Evolutionary conservation across 495 filamentous ascomycete genomes (phyloP).

Genomic region (Xylaria curta): DNA sequence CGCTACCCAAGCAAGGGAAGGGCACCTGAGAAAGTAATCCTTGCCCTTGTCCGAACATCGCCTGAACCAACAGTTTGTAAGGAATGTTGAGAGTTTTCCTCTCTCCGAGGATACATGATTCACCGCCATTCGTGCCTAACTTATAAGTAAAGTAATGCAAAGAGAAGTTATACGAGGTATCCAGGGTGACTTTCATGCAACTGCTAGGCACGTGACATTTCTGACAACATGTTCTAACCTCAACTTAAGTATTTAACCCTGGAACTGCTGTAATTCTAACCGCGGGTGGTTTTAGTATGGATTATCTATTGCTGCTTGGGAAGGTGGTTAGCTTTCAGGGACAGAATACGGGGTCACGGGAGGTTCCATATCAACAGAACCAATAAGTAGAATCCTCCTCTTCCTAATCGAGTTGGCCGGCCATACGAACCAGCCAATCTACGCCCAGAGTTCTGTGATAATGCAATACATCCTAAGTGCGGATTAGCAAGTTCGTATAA

Average conservation of each 20-base stretch:
- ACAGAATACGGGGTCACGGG: not conserved
- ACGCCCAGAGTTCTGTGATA: too few species aligned
- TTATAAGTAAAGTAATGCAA: not conserved
- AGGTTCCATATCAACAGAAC: not conserved
- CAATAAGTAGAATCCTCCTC: not conserved
- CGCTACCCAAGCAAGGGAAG: not conserved
- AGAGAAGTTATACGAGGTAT: not conserved
- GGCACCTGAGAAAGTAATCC: not conserved
- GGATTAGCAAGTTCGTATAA: too few species aligned
- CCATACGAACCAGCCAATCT: too few species aligned
- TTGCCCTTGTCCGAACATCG: not conserved
- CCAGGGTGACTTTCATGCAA: not conserved
- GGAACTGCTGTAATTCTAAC: not conserved
- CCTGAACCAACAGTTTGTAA: not conserved
- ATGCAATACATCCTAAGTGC: too few species aligned
- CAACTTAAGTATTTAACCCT: not conserved
- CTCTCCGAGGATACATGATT: not conserved
- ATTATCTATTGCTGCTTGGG: not conserved
- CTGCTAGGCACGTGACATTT: not conserved
- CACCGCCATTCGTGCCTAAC: conserved; percentile 4
- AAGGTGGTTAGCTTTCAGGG: not conserved
- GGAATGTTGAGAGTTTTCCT: not conserved
- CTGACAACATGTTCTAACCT: conserved; percentile 2
- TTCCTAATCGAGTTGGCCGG: too few species aligned
- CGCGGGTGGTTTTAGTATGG: not conserved